phyloP scores from a whole-genome alignment of 1,284 basidiomycete species.

The Stereum hirsutum region DNA sequence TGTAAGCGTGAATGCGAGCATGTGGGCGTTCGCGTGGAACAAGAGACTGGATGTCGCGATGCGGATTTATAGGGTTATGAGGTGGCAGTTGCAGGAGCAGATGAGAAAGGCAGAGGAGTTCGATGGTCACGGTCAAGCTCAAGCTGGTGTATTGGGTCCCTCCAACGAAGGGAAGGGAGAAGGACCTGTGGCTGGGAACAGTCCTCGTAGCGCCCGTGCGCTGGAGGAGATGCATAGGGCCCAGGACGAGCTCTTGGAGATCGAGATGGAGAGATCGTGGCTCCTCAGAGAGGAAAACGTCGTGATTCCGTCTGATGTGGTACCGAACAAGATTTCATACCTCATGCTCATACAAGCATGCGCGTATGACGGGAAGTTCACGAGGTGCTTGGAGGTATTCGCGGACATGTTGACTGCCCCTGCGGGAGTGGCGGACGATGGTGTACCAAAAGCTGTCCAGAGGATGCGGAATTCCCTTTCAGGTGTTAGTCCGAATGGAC shows the following conservation, averaged over 20 bases:
- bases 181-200: too few relatives aligned
- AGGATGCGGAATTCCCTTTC: too few relatives aligned
- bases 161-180: too few relatives aligned
- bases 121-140: background rate
- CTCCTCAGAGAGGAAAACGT: conserved; percentile 34
- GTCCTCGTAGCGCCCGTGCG: background rate
- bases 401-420: conserved; percentile 58
- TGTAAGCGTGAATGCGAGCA: conserved; percentile 55
- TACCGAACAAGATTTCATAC: conserved; percentile 61
- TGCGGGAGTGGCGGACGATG: conserved; percentile 17
- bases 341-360: conserved; percentile 59
- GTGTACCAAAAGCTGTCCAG: background rate
- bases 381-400: conserved; percentile 48
- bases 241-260: conserved; percentile 20
- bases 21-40: conserved; percentile 55
- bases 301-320: conserved; percentile 30
- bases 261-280: conserved; percentile 24
- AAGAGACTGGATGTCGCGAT: conserved; percentile 44
- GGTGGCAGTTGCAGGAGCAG: conserved; percentile 32
- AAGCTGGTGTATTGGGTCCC: background rate
- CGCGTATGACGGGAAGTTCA: conserved; percentile 63
- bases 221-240: conserved; percentile 11
- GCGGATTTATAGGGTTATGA: conserved; percentile 55
- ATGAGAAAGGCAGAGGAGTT: conserved; percentile 15
- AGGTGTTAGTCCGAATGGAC: too few relatives aligned